phyloP scores from a whole-genome alignment of 75 land plant species.

The Larix kaempferi region DNA sequence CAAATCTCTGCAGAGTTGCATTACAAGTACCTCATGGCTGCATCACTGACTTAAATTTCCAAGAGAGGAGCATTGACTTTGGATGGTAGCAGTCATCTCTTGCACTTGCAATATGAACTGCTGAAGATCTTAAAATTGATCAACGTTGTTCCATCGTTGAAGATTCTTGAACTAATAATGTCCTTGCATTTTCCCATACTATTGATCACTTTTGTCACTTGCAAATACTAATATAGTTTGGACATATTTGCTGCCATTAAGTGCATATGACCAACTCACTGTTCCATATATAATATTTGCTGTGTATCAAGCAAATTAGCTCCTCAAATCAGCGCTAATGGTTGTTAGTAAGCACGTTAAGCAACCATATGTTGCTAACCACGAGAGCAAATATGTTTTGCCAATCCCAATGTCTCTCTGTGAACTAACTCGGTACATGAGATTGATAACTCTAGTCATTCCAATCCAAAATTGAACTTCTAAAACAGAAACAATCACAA shows the following conservation, averaged over 20 bases:
- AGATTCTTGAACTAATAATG: neutral
- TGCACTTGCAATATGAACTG: too few relatives aligned
- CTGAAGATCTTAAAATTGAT: too few relatives aligned
- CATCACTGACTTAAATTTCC: too few relatives aligned
- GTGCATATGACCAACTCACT: neutral
- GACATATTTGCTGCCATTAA: neutral
- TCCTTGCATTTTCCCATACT: neutral
- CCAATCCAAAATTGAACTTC: neutral
- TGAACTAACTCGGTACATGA: too few relatives aligned
- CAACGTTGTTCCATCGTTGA: neutral
- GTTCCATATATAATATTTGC: neutral
- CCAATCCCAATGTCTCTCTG: too few relatives aligned
- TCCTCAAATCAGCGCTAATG: neutral
- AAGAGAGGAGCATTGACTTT: too few relatives aligned
- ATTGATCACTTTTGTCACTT: neutral
- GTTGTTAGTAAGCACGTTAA: neutral
- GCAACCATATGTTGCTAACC: too few relatives aligned
- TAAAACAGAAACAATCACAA: neutral
- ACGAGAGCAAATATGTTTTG: too few relatives aligned
- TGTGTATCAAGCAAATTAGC: neutral
- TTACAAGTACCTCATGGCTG: too few relatives aligned
- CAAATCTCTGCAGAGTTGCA: too few relatives aligned
- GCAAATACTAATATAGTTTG: neutral
- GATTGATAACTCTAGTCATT: neutral
- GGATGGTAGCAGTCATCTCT: too few relatives aligned